Conservation (phyloP, 345 rosid species). For the Reutealis trisperma region DNA sequence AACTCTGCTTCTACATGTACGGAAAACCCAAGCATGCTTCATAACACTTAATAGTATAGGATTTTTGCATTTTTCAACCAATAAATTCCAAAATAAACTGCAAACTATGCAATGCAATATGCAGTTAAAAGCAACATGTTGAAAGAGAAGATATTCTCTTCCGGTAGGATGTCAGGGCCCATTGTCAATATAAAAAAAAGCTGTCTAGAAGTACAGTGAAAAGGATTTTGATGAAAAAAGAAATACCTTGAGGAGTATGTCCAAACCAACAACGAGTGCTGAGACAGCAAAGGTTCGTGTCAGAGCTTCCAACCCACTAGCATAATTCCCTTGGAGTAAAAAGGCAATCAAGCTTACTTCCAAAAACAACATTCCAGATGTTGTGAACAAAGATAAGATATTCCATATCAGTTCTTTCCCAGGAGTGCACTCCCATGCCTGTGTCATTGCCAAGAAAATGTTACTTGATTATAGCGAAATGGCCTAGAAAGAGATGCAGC, state of each 20-base stretch:
- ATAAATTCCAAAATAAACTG: neutral
- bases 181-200: neutral
- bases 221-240: slow-evolving; percentile 4
- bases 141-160: neutral
- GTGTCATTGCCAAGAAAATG: slow-evolving; percentile 12
- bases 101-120: neutral
- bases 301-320: slow-evolving; percentile 72
- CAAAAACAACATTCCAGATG: slow-evolving; percentile 87
- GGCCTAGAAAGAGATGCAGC: neutral
- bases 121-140: slow-evolving; percentile 1
- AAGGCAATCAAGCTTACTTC: slow-evolving; percentile 97
- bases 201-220: neutral
- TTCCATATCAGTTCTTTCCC: slow-evolving; percentile 86
- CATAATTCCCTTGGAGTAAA: slow-evolving; percentile 83
- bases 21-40: neutral
- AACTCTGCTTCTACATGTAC: too few relatives aligned
- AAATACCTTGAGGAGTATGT: slow-evolving; percentile 80
- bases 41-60: neutral
- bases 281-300: slow-evolving; percentile 79
- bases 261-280: slow-evolving; percentile 69
- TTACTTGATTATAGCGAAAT: neutral
- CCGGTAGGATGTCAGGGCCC: neutral
- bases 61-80: neutral
- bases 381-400: slow-evolving; percentile 68
- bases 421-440: slow-evolving; percentile 88